Evolutionary conservation across 352 stramenopile species (phyloP), one percentile per base, ranked within the genome.

Genomic region (Phytopythium sindhum): DNA sequence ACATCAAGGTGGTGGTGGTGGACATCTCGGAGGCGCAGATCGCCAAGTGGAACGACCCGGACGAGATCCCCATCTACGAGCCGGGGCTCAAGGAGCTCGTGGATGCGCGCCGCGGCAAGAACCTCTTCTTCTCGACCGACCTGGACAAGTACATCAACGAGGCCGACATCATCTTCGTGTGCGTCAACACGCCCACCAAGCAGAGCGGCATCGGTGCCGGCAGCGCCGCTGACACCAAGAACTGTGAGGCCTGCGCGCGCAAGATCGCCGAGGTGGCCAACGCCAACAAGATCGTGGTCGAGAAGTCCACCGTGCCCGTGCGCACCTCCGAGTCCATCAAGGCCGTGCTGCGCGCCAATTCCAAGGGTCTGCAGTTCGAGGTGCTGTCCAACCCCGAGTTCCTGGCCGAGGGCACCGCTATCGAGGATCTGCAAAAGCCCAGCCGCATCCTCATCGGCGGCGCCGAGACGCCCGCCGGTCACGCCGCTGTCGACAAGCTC

Each of bases 341-440:
- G 44, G 89, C 95, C 28, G 97, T 99, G 48, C 88, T 99, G 39
- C 81, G 84, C 23, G 93, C 89, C 66, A 98, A 99, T 75, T 90
- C 96, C 29, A 98, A 97, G 79, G 81, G 78, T 42, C 68, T 98
- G 37, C 80, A 96, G 23, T 99, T 99, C 61, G 91, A 99, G 68
- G 97, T 99, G 58, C 79, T 99, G 57, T 98, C 87, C 17, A 99
- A 99, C 75, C 98, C 98, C 7, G 98, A 99, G 85, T 99, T 99
- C 75, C 84, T 99, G 58, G 97, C 97, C 1, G 98, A 99, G 77
- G 98, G 98, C 59, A 99, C 98, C 12, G 98, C 98, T 42, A 97
- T 99, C 39, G 74, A 90, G 24, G 97, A 99, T 78, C 81, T 99
- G 42, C 86, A 97, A 64, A 73, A 80, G 31, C 98, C 98, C 4